These are phyloP conservation scores for Penicillium sp. DNA, from an alignment of 2,329 filamentous ascomycete species.

Conservation along the genomic window DNA sequence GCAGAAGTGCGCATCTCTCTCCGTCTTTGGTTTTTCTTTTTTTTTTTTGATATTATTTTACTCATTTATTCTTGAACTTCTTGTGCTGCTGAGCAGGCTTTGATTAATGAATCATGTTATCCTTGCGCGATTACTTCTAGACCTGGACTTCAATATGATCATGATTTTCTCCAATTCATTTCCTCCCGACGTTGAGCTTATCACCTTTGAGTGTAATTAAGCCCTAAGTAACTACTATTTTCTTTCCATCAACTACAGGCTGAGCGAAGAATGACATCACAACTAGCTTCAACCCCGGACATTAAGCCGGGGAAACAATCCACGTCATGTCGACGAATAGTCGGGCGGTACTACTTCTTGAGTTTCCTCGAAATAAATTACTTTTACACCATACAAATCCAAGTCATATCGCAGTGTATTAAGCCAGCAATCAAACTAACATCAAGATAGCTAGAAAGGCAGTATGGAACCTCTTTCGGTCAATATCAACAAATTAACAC, in stretches of 20 bases:
- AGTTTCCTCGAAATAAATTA: not conserved
- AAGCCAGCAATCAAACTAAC: not conserved
- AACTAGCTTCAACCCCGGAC: not conserved
- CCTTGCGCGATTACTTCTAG: constrained; percentile 12
- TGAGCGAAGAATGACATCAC: constrained; percentile 2
- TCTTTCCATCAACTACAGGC: not conserved
- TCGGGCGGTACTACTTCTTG: too few species aligned
- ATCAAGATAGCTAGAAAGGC: constrained; percentile 18
- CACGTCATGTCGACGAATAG: constrained; percentile 4
- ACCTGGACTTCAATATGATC: constrained; percentile 26
- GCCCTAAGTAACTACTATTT: not conserved
- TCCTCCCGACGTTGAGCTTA: not conserved
- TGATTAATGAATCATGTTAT: constrained; percentile 13
- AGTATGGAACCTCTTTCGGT: constrained; percentile 6
- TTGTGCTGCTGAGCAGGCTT: constrained; percentile 24
- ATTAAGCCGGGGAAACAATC: not conserved
- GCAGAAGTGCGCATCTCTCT: constrained; percentile 49
- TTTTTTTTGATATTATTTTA: constrained; percentile 21
- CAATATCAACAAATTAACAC: not conserved
- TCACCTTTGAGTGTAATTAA: not conserved
- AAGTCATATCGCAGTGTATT: not conserved
- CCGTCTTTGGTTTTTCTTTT: not conserved
- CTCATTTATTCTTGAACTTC: constrained; percentile 9
- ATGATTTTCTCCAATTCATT: constrained; percentile 12
- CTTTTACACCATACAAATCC: not conserved